Evolutionary conservation across 495 filamentous ascomycete species (phyloP).

Genomic region (Aspergillus biplanus): DNA sequence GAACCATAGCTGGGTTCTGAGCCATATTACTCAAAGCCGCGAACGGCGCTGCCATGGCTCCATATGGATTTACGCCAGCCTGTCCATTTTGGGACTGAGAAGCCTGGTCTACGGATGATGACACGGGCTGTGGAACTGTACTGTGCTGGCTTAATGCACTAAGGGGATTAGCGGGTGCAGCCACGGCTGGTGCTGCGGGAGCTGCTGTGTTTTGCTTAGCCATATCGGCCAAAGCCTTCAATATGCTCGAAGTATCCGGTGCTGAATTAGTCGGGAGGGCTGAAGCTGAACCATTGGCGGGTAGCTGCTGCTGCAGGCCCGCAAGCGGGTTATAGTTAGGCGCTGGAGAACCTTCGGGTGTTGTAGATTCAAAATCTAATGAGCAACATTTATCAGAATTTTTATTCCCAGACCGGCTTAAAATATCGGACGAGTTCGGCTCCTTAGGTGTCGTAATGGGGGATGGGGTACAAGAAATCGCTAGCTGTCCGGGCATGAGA

Average conservation of each 20-base stretch:
- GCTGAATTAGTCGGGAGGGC: constrained; percentile 40
- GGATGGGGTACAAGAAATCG: constrained; percentile 11
- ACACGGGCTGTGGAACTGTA: constrained; percentile 43
- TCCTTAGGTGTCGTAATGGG: neutral
- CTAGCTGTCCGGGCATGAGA: neutral
- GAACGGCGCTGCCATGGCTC: constrained; percentile 53
- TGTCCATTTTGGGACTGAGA: constrained; percentile 48
- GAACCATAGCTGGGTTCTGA: constrained; percentile 47
- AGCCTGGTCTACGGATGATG: constrained; percentile 53
- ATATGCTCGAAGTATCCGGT: constrained; percentile 69
- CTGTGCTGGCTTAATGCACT: constrained; percentile 58
- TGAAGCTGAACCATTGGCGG: constrained; percentile 42
- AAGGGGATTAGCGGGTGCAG: constrained; percentile 55
- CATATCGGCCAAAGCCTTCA: constrained; percentile 84
- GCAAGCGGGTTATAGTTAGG: constrained; percentile 51
- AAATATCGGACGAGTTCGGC: neutral
- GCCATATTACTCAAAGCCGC: constrained; percentile 44
- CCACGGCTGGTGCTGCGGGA: constrained; percentile 54
- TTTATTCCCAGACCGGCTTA: constrained; percentile 1
- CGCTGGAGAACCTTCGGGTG: constrained; percentile 78
- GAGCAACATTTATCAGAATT: constrained; percentile 29
- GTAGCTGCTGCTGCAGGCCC: constrained; percentile 38
- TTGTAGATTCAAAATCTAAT: constrained; percentile 70
- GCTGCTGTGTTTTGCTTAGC: constrained; percentile 76
- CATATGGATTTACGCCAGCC: constrained; percentile 64